phyloP scores from a whole-genome alignment of 495 filamentous ascomycete genomes.

The Beverwykella pulmonaria region DNA sequence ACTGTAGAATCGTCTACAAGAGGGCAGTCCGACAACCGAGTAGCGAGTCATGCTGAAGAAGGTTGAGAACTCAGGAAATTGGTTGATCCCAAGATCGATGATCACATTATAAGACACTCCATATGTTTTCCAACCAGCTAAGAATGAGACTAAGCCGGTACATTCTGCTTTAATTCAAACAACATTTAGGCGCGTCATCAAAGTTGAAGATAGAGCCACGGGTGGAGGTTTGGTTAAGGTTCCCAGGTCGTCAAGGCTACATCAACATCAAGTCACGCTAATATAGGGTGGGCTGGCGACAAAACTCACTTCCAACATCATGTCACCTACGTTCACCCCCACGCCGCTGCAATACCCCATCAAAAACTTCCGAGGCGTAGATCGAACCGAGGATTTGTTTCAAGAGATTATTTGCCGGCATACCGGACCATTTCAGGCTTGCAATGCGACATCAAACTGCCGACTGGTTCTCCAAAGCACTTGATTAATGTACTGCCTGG shows the following conservation, averaged over 20 bases:
- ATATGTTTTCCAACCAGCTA: not conserved
- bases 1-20: not conserved
- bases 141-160: too few species aligned
- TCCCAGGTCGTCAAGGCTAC: too few species aligned
- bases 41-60: not conserved
- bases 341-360: not conserved
- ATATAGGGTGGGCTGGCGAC: not conserved
- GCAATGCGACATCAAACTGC: too few species aligned
- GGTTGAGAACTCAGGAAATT: not conserved
- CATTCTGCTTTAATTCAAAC: too few species aligned
- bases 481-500: too few species aligned
- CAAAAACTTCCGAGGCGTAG: not conserved
- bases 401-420: too few species aligned
- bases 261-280: not conserved
- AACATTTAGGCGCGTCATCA: too few species aligned
- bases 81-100: not conserved
- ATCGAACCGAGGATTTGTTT: too few species aligned
- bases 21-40: not conserved
- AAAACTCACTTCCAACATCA: slow-evolving; percentile 8
- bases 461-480: not conserved
- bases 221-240: not conserved
- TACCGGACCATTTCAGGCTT: too few species aligned
- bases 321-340: not conserved
- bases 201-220: not conserved
- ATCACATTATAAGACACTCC: not conserved